Conservation (phyloP, 2,329 filamentous ascomycete genomes). For the Xylariomycetidae sp. region DNA sequence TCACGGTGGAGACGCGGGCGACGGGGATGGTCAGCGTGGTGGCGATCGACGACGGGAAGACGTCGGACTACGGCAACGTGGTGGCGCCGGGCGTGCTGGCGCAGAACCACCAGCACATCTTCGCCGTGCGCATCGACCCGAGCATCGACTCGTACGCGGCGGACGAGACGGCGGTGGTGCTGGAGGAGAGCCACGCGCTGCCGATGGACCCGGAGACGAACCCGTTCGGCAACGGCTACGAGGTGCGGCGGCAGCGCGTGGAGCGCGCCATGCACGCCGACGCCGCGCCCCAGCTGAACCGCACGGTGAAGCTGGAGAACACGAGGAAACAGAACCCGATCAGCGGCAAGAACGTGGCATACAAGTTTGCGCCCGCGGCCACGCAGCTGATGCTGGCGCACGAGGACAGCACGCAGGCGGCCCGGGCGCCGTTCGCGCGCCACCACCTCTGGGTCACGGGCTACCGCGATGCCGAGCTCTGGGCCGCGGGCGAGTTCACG, state of each 20-base stretch:
- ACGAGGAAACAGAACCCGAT: slow-evolving; percentile 36
- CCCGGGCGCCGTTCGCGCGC: slow-evolving; percentile 38
- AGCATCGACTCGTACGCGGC: slow-evolving; percentile 39
- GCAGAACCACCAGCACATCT: slow-evolving; percentile 53
- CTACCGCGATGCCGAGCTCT: slow-evolving; percentile 43
- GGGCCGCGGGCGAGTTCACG: slow-evolving; percentile 45
- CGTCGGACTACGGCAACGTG: slow-evolving; percentile 53
- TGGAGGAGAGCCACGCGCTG: slow-evolving; percentile 26
- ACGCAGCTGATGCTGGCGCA: slow-evolving; percentile 44
- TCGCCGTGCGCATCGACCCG: slow-evolving; percentile 59
- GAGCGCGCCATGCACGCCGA: slow-evolving; percentile 42
- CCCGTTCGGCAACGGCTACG: slow-evolving; percentile 56
- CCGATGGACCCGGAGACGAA: slow-evolving; percentile 46
- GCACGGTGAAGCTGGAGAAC: slow-evolving; percentile 44
- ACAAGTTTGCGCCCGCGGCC: slow-evolving; percentile 39
- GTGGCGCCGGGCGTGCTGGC: slow-evolving; percentile 57
- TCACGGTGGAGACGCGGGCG: slow-evolving; percentile 56
- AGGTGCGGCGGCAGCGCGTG: slow-evolving; percentile 42
- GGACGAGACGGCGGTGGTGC: slow-evolving; percentile 20
- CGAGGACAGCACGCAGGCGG: slow-evolving; percentile 34
- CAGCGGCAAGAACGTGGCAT: slow-evolving; percentile 43
- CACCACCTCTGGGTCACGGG: slow-evolving; percentile 45
- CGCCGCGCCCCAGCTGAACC: slow-evolving; percentile 47
- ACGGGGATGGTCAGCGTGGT: slow-evolving; percentile 66
- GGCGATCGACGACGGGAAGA: slow-evolving; percentile 48